phyloP scores from a whole-genome alignment of 768 basidiomycete species.

The Kwoniella botswanensis region DNA sequence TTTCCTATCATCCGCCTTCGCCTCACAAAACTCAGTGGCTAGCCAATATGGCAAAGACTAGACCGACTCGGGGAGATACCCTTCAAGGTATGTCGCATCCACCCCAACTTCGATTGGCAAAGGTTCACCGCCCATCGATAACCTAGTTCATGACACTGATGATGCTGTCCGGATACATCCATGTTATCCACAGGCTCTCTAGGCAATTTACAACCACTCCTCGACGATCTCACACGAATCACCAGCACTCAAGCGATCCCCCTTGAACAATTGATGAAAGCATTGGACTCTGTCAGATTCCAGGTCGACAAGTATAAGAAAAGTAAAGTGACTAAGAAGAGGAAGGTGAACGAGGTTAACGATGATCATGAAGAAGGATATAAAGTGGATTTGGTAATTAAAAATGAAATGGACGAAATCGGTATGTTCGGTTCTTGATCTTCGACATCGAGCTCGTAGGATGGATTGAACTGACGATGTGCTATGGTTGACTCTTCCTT shows the following conservation, averaged over 20 bases:
- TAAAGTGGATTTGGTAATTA: neutral
- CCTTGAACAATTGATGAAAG: neutral
- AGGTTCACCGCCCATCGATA: too few species aligned
- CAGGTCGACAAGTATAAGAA: neutral
- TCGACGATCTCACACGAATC: neutral
- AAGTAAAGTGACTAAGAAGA: neutral
- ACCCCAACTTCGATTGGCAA: too few species aligned
- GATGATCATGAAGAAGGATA: neutral
- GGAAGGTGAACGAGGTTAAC: neutral
- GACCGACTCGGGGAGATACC: neutral
- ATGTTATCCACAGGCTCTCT: neutral
- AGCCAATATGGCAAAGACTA: neutral
- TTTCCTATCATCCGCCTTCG: neutral
- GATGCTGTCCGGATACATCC: too few species aligned
- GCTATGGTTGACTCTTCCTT: neutral
- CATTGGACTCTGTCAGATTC: neutral
- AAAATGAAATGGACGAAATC: constrained; percentile 1
- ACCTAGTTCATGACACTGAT: too few species aligned
- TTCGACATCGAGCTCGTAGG: too few species aligned
- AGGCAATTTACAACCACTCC: neutral
- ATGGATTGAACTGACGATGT: too few species aligned
- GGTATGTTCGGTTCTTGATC: neutral
- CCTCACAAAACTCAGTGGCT: neutral
- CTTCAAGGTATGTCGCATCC: neutral
- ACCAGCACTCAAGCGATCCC: neutral